Conservation (phyloP, 2,329 filamentous ascomycete species). For the Cladosporium sp. region DNA sequence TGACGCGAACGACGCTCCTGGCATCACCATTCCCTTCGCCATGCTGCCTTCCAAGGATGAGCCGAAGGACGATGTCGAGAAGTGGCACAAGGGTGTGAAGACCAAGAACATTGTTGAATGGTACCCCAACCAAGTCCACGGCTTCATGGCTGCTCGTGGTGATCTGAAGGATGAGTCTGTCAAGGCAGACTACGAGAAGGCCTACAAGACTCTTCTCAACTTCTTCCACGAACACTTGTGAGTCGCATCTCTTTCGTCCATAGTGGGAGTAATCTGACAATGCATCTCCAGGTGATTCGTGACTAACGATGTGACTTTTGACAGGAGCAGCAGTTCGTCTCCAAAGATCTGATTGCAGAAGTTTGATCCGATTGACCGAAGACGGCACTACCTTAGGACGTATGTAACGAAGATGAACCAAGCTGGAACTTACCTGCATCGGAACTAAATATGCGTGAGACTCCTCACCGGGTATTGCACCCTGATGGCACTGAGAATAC, state of each 20-base stretch:
- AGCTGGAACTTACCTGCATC: background rate
- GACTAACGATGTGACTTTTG: slow-evolving; percentile 6
- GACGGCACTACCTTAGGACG: background rate
- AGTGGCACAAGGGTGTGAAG: slow-evolving; percentile 52
- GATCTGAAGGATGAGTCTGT: slow-evolving; percentile 51
- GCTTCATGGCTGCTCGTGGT: slow-evolving; percentile 37
- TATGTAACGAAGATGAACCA: slow-evolving; percentile 12
- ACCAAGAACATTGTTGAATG: slow-evolving; percentile 46
- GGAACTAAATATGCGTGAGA: background rate
- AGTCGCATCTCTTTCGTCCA: slow-evolving; percentile 28
- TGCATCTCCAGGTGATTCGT: background rate
- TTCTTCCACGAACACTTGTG: slow-evolving; percentile 56
- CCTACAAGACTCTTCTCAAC: slow-evolving; percentile 50
- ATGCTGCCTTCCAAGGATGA: slow-evolving; percentile 61
- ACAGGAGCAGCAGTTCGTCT: slow-evolving; percentile 5
- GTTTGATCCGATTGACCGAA: background rate
- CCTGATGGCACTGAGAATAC: background rate
- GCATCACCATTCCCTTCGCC: slow-evolving; percentile 57
- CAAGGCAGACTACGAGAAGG: slow-evolving; percentile 52
- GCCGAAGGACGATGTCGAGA: slow-evolving; percentile 51
- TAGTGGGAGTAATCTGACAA: slow-evolving; percentile 9
- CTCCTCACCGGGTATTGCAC: background rate
- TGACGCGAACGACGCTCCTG: slow-evolving; percentile 57
- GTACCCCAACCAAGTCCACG: slow-evolving; percentile 50
- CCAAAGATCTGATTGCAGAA: slow-evolving; percentile 10